These are phyloP conservation scores for Hypoxylon sp. DNA, from an alignment of 2,329 filamentous ascomycete genomes.

Conservation along the genomic window DNA sequence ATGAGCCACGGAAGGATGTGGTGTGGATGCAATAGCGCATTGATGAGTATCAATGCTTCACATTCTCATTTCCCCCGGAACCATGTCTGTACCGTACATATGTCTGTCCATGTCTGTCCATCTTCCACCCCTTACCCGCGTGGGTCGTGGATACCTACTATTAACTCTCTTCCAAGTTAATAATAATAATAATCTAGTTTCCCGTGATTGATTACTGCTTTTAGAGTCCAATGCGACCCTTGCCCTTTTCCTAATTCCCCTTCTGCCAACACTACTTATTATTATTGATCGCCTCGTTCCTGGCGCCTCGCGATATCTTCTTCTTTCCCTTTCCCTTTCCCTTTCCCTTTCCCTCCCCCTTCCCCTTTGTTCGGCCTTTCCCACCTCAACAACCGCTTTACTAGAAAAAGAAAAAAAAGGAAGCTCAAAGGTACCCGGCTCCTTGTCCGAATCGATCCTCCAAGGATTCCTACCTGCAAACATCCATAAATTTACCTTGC, in stretches of 20 bases:
- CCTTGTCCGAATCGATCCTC: conserved; percentile 51
- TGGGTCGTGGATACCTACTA: conserved; percentile 38
- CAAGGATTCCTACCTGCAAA: conserved; percentile 52
- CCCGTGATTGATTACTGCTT: conserved; percentile 53
- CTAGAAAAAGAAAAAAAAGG: conserved; percentile 24
- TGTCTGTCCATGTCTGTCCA: conserved; percentile 39
- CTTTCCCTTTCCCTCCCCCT: conserved; percentile 45
- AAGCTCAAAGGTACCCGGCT: conserved; percentile 31
- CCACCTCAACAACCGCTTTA: conserved; percentile 43
- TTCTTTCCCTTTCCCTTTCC: conserved; percentile 49
- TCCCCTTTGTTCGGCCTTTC: conserved; percentile 50
- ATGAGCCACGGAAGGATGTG: conserved; percentile 50
- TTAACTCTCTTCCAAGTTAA: conserved; percentile 42
- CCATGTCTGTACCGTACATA: conserved; percentile 36
- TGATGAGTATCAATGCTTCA: conserved; percentile 53
- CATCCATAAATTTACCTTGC: conserved; percentile 49
- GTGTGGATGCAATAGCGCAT: conserved; percentile 55
- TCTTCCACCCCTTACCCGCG: conserved; percentile 50
- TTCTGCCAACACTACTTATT: conserved; percentile 43
- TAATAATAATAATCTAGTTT: conserved; percentile 52
- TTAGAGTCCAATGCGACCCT: conserved; percentile 45
- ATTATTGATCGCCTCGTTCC: conserved; percentile 46
- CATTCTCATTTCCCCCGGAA: conserved; percentile 54
- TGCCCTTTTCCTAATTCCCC: conserved; percentile 39
- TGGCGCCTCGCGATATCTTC: conserved; percentile 44